These are phyloP conservation scores for Houttuynia cordata DNA, from an alignment of 164 flowering plant species.

Conservation along the genomic window DNA sequence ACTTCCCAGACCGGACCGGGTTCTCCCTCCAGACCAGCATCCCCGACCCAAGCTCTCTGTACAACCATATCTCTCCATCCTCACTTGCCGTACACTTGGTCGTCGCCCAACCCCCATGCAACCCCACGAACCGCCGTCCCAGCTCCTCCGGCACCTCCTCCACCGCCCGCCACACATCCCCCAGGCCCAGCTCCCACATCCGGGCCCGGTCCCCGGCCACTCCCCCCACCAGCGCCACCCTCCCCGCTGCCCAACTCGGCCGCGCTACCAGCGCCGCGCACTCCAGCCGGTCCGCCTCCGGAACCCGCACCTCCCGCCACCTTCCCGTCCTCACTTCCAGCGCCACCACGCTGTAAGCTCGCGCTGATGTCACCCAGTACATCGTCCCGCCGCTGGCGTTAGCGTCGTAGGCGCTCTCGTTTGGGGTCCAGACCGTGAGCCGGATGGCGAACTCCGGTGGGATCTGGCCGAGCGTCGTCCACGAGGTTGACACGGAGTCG, in stretches of 20 bases:
- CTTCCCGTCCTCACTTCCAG: conserved; percentile 21
- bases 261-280: conserved; percentile 32
- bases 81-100: conserved; percentile 38
- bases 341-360: conserved; percentile 48
- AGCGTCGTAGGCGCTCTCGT: conserved; percentile 35
- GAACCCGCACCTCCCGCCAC: conserved; percentile 47
- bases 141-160: conserved; percentile 37
- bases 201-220: conserved; percentile 18
- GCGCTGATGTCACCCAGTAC: conserved; percentile 62
- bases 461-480: conserved; percentile 32
- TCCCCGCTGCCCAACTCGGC: conserved; percentile 11
- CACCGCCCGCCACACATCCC: conserved; percentile 25
- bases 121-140: conserved; percentile 25
- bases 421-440: conserved; percentile 58
- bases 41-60: conserved; percentile 37
- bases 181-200: conserved; percentile 43
- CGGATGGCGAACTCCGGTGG: conserved; percentile 47
- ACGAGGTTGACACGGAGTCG: conserved; percentile 25
- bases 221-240: conserved; percentile 42
- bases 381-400: conserved; percentile 16
- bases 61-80: conserved; percentile 31
- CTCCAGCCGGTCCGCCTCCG: conserved; percentile 38
- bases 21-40: conserved; percentile 43
- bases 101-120: conserved; percentile 22
- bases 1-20: conserved; percentile 10